phyloP scores from a whole-genome alignment of 768 basidiomycete genomes.

The Termitomyces sp. region DNA sequence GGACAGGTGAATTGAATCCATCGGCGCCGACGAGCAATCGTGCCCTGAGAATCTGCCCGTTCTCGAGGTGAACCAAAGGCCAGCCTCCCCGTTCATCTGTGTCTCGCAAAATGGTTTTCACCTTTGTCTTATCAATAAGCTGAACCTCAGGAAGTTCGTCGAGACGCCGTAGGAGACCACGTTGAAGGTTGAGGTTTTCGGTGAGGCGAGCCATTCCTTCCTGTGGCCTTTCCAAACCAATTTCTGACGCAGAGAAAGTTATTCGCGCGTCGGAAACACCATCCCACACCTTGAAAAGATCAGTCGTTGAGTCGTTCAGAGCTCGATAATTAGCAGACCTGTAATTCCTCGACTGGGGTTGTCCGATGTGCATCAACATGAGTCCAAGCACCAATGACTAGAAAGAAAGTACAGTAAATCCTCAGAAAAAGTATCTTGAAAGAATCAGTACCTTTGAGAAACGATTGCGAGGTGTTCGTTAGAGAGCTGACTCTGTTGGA shows the following conservation, averaged over 20 bases:
- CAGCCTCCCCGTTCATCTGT: constrained; percentile 54
- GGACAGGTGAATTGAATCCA: constrained; percentile 91
- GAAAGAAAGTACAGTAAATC: background rate
- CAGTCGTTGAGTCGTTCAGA: background rate
- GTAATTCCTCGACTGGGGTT: constrained; percentile 79
- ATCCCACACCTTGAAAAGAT: constrained; percentile 73
- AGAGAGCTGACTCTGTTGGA: constrained; percentile 87
- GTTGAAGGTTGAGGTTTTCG: constrained; percentile 77
- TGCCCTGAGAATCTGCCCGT: constrained; percentile 58
- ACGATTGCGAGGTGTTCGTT: constrained; percentile 65
- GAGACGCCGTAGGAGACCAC: constrained; percentile 65
- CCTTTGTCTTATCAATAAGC: constrained; percentile 69
- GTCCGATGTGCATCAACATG: constrained; percentile 66
- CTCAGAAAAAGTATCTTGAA: constrained; percentile 1
- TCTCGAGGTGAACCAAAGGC: constrained; percentile 75
- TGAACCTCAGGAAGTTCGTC: constrained; percentile 44
- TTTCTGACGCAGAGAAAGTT: constrained; percentile 45
- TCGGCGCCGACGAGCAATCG: constrained; percentile 87
- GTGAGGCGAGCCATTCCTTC: constrained; percentile 73
- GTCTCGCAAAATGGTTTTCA: constrained; percentile 60
- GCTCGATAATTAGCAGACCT: constrained; percentile 40
- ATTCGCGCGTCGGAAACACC: constrained; percentile 80
- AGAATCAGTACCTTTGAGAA: constrained; percentile 50
- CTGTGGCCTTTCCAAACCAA: constrained; percentile 22
- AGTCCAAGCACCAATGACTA: constrained; percentile 83